Base-by-base conservation (phyloP, 345 rosid species). In the rapeseed (Brassica napus) region DNA sequence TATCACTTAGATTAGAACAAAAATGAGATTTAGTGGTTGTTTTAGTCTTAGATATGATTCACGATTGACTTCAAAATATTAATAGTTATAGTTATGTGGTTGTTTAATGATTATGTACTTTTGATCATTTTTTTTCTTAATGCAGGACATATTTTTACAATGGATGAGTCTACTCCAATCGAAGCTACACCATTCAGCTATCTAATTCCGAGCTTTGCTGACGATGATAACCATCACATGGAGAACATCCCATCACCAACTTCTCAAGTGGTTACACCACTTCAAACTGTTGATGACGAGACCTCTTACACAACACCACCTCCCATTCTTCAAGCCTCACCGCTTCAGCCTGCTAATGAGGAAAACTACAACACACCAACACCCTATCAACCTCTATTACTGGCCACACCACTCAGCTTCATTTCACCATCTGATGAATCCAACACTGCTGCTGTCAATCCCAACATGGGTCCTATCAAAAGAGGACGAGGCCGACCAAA, bases 401-500 rank as follows among this genome's bases (percentile, higher is more conserved):
- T n/a, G 57, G 18, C 57, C 57, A 49, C 18, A 49, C 57, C 57
- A 18, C 16, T 49, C n/a, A 6, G 7, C n/a, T 49, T n/a, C 57
- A 0, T 49, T 49, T 2, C 6, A n/a, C 57, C 57, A 49, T 49
- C 57, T 5, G 57, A n/a, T n/a, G 57, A 49, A 49, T n/a, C 57
- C 57, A 49, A 49, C 57, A 4, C 18, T 49, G 57, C 1, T 76
- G 12, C 14, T 16, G 6, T 2, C 59, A 21, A 14, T 68, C 24
- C 23, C 5, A 42, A 14, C 18, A 44, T n/a, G 15, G 31, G 26
- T 66, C 12, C 28, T 11, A 10, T 10, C 15, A 75, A 75, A 67
- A 75, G 79, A 67, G 23, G 59, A 34, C 58, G 58, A 24, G 72
- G 79, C 1, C 65, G 66, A 26, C 71, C 78, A 18, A 75, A 57